Percentiles rank a stretch among this genome's conserved stretches.
These are phyloP conservation scores for Neocatenulostroma microsporum DNA, from an alignment of 2,329 filamentous ascomycete genomes.

Conservation along the genomic window DNA sequence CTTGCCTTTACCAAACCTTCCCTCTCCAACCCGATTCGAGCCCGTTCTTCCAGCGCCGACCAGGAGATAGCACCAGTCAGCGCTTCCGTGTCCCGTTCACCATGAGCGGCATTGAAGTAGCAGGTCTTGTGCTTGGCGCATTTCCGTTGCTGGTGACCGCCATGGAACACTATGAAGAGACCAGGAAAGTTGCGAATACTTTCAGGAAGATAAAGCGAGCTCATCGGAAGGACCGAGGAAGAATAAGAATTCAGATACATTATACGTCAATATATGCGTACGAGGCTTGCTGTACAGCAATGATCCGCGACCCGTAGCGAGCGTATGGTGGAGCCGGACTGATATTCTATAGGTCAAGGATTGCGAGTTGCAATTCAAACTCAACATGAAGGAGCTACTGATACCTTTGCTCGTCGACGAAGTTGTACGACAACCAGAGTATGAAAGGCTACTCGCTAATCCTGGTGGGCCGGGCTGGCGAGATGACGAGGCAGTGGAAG, in stretches of 20 bases:
- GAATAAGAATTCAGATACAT: no score
- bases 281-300: no score
- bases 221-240: slow-evolving; percentile 21
- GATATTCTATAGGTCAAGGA: no score
- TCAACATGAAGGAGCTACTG: slow-evolving; percentile 22
- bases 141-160: slow-evolving; percentile 25
- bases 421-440: slow-evolving; percentile 12
- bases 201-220: slow-evolving; percentile 23
- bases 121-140: slow-evolving; percentile 26
- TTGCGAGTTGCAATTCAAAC: slow-evolving; percentile 19
- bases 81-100: no score
- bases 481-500: slow-evolving; percentile 15
- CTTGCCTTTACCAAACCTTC: no score
- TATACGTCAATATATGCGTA: no score
- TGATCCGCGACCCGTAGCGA: no score
- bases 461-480: slow-evolving; percentile 20
- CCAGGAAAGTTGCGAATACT: slow-evolving; percentile 14
- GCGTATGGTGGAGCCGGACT: no score
- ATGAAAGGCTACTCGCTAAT: slow-evolving; percentile 17
- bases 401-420: slow-evolving; percentile 21
- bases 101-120: slow-evolving; percentile 21
- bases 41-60: no score
- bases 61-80: no score
- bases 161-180: slow-evolving; percentile 22
- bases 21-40: no score